These are phyloP conservation scores for Torulaspora franciscae DNA, from an alignment of 805 yeast species.

Conservation along the genomic window DNA sequence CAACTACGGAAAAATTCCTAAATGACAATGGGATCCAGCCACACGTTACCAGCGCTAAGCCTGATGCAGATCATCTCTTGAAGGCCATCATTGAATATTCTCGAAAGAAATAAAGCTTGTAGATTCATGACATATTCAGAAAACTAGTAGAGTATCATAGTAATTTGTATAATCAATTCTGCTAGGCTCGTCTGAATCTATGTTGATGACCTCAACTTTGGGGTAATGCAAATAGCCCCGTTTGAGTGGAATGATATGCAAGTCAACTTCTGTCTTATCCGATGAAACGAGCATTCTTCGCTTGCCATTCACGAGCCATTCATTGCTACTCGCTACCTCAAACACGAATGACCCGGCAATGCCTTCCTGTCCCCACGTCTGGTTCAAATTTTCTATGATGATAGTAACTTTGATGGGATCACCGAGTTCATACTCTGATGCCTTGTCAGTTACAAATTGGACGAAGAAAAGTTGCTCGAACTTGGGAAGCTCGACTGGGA, in stretches of 20 bases:
- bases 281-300: slow-evolving; percentile 49
- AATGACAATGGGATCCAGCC: slow-evolving; percentile 49
- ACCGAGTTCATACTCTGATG: slow-evolving; percentile 17
- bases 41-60: slow-evolving; percentile 61
- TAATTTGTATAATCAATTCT: slow-evolving; percentile 66
- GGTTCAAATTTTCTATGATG: slow-evolving; percentile 17
- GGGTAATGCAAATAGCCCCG: slow-evolving; percentile 73
- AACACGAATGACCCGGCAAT: slow-evolving; percentile 37
- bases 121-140: slow-evolving; percentile 45
- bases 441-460: slow-evolving; percentile 9
- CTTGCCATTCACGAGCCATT: slow-evolving; percentile 81
- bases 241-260: slow-evolving; percentile 66
- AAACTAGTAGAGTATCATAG: slow-evolving; percentile 62
- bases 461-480: slow-evolving; percentile 25
- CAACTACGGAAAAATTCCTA: slow-evolving; percentile 74
- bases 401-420: slow-evolving; percentile 19
- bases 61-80: slow-evolving; percentile 59
- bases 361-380: slow-evolving; percentile 19
- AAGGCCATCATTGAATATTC: slow-evolving; percentile 29
- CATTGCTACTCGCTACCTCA: slow-evolving; percentile 49
- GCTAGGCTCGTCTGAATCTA: slow-evolving; percentile 39
- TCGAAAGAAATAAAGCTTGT: background rate
- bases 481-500: slow-evolving; percentile 30
- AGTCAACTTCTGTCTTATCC: slow-evolving; percentile 29
- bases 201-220: slow-evolving; percentile 44